Evolutionary conservation across 164 flowering plant species (phyloP), one percentile per base, ranked within the genome.

Genomic region (Aristolochia contorta): DNA sequence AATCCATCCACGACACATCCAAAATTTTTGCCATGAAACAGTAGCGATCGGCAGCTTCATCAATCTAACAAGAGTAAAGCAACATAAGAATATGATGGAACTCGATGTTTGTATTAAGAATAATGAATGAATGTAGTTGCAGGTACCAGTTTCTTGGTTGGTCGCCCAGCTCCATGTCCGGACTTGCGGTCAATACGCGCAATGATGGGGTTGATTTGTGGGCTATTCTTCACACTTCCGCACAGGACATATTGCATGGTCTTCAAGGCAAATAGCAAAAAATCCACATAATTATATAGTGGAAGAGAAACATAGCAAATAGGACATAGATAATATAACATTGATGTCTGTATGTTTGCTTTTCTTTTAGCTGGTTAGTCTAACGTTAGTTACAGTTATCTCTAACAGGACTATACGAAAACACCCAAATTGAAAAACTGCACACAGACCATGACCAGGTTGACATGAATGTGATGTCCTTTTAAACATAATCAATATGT

Each of bases 81-180:
- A 21, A 47, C 46, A 32, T n/a, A 48, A 45, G n/a, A 16, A 22
- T 25, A 45, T 53, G n/a, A 63, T 18, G 18, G 13, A 19, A 55
- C 30, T 19, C 8, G 20, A 4, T 13, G 16, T 12, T 5, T 6
- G 54, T 37, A 6, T 1, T n/a, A 16, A 8, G 23, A 51, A 37
- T 16, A 6, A 45, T 32, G 30, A 24, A 7, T 3, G 10, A 27
- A 16, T 12, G 54, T 21, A 53, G 2, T 22, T 20, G 20, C n/a
- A 6, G 12, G 13, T 77, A 86, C 99, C 82, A 85, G 23, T 75
- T 91, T 91, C 71, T 93, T 75, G 15, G 97, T 93, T 20, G 99
- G 99, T 49, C 87, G 92, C 18, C 99, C 99, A 56, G 84, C 84
- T 70, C 99, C 99, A 77, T 93, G 99, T 18, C 99, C 99, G 61